phyloP scores from a whole-genome alignment of 2,329 filamentous ascomycete genomes.

The Thelonectria blattea region DNA sequence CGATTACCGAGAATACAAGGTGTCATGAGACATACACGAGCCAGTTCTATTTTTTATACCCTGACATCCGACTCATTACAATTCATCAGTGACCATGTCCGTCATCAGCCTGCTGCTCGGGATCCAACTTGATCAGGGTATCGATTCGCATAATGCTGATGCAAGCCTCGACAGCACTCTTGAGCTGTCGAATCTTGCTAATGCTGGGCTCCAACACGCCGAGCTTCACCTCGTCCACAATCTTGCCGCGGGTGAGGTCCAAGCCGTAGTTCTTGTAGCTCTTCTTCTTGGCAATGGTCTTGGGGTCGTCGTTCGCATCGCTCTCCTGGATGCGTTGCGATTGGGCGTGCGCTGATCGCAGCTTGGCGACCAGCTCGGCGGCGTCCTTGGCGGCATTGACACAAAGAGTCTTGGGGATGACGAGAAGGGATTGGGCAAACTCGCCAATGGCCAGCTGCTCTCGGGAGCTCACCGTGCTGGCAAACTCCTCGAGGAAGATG shows the following conservation, averaged over 20 bases:
- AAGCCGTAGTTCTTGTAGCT: constrained; percentile 98
- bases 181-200: constrained; percentile 97
- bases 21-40: constrained; percentile 20
- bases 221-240: constrained; percentile 91
- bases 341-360: constrained; percentile 90
- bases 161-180: constrained; percentile 97
- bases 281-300: constrained; percentile 90
- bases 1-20: too few species aligned
- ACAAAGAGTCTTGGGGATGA: constrained; percentile 95
- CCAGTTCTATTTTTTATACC: constrained; percentile 38
- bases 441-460: constrained; percentile 98
- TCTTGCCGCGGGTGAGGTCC: constrained; percentile 86
- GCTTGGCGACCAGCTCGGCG: constrained; percentile 92
- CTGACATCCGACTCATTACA: constrained; percentile 36
- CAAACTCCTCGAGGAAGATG: constrained; percentile 99
- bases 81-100: constrained; percentile 77
- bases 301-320: constrained; percentile 85
- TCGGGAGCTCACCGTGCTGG: constrained; percentile 92
- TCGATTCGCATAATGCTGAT: constrained; percentile 99
- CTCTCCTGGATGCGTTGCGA: constrained; percentile 90
- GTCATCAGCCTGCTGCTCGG: constrained; percentile 77
- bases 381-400: constrained; percentile 97
- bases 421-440: constrained; percentile 91
- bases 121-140: constrained; percentile 97
- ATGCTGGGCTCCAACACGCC: constrained; percentile 96